Evolutionary conservation across 306 rosid genomes (phyloP), one percentile per base, ranked within the genome.

Genomic region (Vigna hirtella): DNA sequence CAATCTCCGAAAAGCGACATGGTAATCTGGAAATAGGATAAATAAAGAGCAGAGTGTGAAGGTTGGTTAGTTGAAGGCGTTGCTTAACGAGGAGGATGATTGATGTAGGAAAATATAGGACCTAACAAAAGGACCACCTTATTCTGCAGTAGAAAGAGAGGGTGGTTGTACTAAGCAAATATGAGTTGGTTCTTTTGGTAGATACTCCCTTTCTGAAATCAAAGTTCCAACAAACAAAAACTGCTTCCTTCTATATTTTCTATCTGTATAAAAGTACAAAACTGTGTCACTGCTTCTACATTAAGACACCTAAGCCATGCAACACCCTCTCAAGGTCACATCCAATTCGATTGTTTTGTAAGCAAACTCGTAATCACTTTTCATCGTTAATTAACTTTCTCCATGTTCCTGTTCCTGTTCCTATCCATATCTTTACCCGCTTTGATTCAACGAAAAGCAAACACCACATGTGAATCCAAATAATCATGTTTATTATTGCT

Each of bases 401-500:
- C 28, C 28, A 26, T 26, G 9, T 69, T 52, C 49, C 77, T 73
- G 80, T 48, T 66, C 38, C 3, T 26, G 80, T 48, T 66, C 38
- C 3, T 26, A 26, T 26, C 3, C 28, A 26, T 26, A 5, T 34
- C 34, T 30, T 34, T 78, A 69, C 53, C 52, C 15, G 36, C 32
- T 66, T 73, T 78, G 6, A 58, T 66, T 80, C 32, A 72, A 72
- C 32, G 50, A 36, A 82, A 81, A 85, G 65, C 70, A 66, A 77
- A 18, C 76, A 59, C 43, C 69, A 6, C 88, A 84, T 81, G 86
- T 82, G 82, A 71, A 71, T 66, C 76, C 49, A 66, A 40, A 77
- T 84, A 64, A 90, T 90, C 40, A 87, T 89, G 90, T 69, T 78
- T 53, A 75, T 78, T 49, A 75, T 73, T 53, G 74, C 70, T 78